Evolutionary conservation across 2,329 filamentous ascomycete species (phyloP).

Genomic region (Fusarium brachygibbosum): DNA sequence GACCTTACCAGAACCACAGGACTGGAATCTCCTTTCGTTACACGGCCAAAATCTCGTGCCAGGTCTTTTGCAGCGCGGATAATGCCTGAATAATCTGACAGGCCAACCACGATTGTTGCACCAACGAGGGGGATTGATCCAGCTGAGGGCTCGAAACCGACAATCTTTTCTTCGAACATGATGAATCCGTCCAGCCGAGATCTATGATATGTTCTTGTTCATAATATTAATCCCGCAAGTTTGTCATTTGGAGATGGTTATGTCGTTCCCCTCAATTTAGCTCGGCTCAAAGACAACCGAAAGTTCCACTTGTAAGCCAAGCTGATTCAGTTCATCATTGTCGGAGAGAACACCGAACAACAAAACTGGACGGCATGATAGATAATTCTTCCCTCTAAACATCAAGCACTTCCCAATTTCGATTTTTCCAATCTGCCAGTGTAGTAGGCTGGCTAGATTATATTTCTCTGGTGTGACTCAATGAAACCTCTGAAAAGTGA

Average conservation of each 20-base stretch:
- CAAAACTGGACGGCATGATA: too few species aligned
- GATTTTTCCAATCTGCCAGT: too few species aligned
- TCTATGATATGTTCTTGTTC: background rate
- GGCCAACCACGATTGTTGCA: constrained; percentile 27
- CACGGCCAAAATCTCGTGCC: constrained; percentile 23
- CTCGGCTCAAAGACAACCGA: constrained; percentile 2
- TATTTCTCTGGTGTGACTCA: too few species aligned
- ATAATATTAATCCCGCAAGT: background rate
- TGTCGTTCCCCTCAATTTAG: constrained; percentile 5
- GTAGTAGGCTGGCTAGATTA: too few species aligned
- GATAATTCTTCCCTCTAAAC: too few species aligned
- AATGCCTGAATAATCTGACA: constrained; percentile 26
- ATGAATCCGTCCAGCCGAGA: rapidly evolving
- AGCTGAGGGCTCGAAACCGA: constrained; percentile 4
- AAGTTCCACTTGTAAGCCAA: background rate
- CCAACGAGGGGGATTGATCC: constrained; percentile 17
- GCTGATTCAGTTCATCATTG: background rate
- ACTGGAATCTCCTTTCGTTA: constrained; percentile 7
- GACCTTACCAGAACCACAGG: background rate
- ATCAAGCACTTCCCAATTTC: too few species aligned
- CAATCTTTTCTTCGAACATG: constrained; percentile 34
- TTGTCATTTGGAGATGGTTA: background rate
- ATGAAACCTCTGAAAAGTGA: too few species aligned
- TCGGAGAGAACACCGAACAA: constrained; percentile 3
- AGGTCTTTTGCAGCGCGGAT: constrained; percentile 32